Evolutionary conservation across 2,329 filamentous ascomycete species (phyloP).

Genomic region (Arthrobotrys entomopaga): DNA sequence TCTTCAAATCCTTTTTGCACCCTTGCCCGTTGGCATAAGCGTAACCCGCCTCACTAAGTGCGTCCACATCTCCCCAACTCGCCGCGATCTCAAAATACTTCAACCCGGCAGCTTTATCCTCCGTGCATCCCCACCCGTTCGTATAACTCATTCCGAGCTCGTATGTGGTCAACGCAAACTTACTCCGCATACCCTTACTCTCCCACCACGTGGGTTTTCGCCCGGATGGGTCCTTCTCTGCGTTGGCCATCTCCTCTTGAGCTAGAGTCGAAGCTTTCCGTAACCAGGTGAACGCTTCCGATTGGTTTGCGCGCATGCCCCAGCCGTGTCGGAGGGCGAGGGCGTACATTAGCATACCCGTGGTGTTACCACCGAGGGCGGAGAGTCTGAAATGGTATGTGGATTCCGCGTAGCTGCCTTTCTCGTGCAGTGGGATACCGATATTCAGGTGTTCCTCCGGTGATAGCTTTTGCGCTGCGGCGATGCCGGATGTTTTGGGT

Average conservation of each 20-base stretch:
- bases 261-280: constrained; percentile 88
- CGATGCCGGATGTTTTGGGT: constrained; percentile 28
- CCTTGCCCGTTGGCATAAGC: constrained; percentile 95
- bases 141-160: constrained; percentile 96
- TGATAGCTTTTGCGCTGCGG: constrained; percentile 24
- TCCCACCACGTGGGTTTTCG: constrained; percentile 73
- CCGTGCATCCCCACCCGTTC: constrained; percentile 97
- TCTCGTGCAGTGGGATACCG: constrained; percentile 89
- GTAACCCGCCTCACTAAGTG: constrained; percentile 91
- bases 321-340: constrained; percentile 95
- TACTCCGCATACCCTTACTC: constrained; percentile 84
- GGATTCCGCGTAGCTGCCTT: constrained; percentile 87
- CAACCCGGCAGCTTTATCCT: constrained; percentile 86
- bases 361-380: constrained; percentile 84
- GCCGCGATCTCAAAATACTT: constrained; percentile 97
- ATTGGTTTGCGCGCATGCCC: constrained; percentile 93
- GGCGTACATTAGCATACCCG: constrained; percentile 95
- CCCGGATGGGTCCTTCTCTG: constrained; percentile 73
- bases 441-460: constrained; percentile 88
- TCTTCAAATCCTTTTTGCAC: constrained; percentile 95
- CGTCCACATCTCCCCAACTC: constrained; percentile 95
- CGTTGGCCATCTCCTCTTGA: constrained; percentile 82
- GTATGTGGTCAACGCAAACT: constrained; percentile 95
- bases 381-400: constrained; percentile 95
- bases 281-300: constrained; percentile 90